Evolutionary conservation across 2,329 filamentous ascomycete genomes (phyloP), one percentile per base, ranked within the genome.

Genomic region (Aspergillus flavus): DNA sequence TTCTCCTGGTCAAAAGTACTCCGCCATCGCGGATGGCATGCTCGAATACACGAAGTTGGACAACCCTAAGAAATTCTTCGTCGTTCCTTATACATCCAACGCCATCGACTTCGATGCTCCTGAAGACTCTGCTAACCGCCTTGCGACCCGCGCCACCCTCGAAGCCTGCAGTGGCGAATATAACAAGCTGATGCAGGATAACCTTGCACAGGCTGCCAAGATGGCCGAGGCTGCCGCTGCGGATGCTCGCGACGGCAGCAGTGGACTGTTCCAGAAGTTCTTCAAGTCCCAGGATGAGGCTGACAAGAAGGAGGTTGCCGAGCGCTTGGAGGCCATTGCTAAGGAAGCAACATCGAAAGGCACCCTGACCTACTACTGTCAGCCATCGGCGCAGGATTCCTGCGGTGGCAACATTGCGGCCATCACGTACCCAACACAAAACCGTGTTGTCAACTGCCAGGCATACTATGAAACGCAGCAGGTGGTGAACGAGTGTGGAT

Each of bases 371-470:
- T 68, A 68, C 39, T 68, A 66, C 57, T 68, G 66, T 36, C 56
- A 65, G 28, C 57, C 66, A 9, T 58, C 61, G 12, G 50, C 52
- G 1, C 30, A 59, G 19, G 66, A 68, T 46, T 61, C 64, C 53
- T 68, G 66, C 43, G 64, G 61, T 10, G 61, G 58, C 21, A 66
- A 66, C 34, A 58, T 68, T 46, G 66, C 66, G 1, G 66, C 66
- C 10, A 59, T 68, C 43, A 66, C 59, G 1, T 68, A 68, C 46
- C 66, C 66, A 4, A 58, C 56, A 11, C 28, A 55, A 6, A 63
- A 66, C 54, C 54, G 48, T 23, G 62, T 68, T 1, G 66, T 68
- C 9, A 68, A 68, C 36, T 68, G 66, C 57, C 66, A 63, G 4
- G 64, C 57, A 1, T 68, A 68, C 30, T 68, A 68, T 54, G 54